Evolutionary conservation across 768 basidiomycete species (phyloP), one percentile per base, ranked within the genome.

Genomic region (Hemileccinum impolitum): DNA sequence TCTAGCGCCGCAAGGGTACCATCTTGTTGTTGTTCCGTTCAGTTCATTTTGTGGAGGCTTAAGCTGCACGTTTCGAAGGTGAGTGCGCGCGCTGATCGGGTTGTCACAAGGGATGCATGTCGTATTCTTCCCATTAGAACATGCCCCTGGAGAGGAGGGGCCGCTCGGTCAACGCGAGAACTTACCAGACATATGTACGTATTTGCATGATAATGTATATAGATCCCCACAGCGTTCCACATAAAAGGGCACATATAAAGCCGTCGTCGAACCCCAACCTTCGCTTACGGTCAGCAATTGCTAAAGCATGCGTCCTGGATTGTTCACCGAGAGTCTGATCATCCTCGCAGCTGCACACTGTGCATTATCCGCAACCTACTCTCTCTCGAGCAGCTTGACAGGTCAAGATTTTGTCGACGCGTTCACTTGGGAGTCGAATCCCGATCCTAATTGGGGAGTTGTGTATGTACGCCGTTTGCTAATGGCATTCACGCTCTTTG

Each of bases 341-440:
- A 34, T 62, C 39, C 50, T 61, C 25, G 43, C 39, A 5, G 32
- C 14, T 6, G 36, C 41, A 6, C 51, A 14, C 7, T 26, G 14
- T 2, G 60, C 21, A 6, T 62, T 67, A 12, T 73, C 70, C 8
- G 77, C 72, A 11, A 74, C 72, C 0, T 85, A 85, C 62, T 50
- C 55, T 11, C 67, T 70, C 28, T 66, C 72, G 17, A 77, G 78
- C 51, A 76, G 69, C 48, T 64, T 73, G 55, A 61, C 69, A 14
- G 84, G 84, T n/a, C 54, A 63, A 31, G 67, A 58, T 10, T 85
- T 87, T 59, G 62, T 78, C 49, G 55, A 66, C 11, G 65, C 71
- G 0, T 65, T 70, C 43, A 38, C 37, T 21, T 65, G 59, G 53
- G 21, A 50, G 30, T 60, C 65, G 3, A 55, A 47, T 11, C 2